phyloP scores from a whole-genome alignment of 163 green algal species.

The Scenedesmus sp. region DNA sequence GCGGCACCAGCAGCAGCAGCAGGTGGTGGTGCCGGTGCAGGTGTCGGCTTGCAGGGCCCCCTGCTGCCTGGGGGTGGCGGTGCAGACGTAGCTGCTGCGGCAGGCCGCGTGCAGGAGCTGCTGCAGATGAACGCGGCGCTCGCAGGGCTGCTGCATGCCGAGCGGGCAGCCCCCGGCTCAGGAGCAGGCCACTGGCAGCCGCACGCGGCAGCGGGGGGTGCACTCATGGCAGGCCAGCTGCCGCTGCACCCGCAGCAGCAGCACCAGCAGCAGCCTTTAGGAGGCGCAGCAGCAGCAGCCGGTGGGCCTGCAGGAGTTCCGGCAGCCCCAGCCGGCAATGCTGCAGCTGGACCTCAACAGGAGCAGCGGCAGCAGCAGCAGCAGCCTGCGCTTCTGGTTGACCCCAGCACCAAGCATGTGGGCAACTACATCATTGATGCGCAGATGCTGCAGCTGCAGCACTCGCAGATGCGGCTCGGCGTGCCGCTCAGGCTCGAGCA shows the following conservation, averaged over 20 bases:
- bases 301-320: not conserved
- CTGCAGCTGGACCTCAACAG: not conserved
- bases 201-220: not conserved
- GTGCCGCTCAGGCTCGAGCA: not conserved
- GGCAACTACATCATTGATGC: slow-evolving; percentile 1
- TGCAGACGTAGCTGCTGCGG: not conserved
- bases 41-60: not conserved
- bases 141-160: too few relatives aligned
- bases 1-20: not conserved
- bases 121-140: not conserved
- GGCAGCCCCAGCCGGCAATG: not conserved
- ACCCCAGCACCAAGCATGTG: not conserved
- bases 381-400: not conserved
- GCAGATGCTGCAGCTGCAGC: not conserved
- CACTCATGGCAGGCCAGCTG: not conserved
- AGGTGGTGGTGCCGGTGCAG: not conserved
- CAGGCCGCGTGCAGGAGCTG: not conserved
- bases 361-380: not conserved
- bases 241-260: not conserved
- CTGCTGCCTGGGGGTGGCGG: not conserved
- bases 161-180: not conserved
- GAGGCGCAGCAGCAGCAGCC: not conserved
- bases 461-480: not conserved
- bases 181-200: not conserved
- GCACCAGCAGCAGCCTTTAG: not conserved